A percentile compares a stretch with the other conserved stretches of the same genome.
Conservation (phyloP, 2,329 filamentous ascomycete genomes). For the Xylariaceae sp. region DNA sequence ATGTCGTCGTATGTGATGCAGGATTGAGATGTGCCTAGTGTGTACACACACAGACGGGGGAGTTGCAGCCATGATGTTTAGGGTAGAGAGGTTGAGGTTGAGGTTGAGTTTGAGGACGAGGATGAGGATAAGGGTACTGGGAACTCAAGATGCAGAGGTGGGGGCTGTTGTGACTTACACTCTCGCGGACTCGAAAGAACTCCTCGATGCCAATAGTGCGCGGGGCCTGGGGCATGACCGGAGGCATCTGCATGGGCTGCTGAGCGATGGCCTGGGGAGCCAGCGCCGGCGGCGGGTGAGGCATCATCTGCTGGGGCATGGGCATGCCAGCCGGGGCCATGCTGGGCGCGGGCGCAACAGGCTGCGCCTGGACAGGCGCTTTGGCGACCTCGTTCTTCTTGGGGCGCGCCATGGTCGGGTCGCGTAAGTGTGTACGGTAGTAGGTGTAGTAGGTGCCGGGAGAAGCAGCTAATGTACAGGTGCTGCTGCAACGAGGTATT, state of each 20-base stretch:
- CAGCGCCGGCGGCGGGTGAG: slow-evolving; percentile 2
- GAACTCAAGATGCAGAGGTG: no score
- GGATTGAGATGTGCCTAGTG: no score
- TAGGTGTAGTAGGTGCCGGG: not conserved
- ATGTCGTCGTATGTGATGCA: no score
- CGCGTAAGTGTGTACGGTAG: not conserved
- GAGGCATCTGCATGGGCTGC: slow-evolving; percentile 10
- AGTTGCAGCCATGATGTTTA: no score
- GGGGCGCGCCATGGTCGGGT: slow-evolving; percentile 31
- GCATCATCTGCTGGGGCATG: slow-evolving; percentile 14
- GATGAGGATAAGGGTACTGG: slow-evolving; percentile 2
- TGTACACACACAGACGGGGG: no score
- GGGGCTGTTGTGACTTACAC: no score
- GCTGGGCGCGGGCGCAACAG: slow-evolving; percentile 25
- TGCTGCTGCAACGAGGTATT: not conserved
- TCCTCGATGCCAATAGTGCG: slow-evolving; percentile 59
- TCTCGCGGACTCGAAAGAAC: slow-evolving; percentile 73
- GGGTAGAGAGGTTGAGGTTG: no score
- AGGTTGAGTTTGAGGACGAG: no score
- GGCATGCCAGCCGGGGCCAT: slow-evolving; percentile 30
- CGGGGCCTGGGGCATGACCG: slow-evolving; percentile 6
- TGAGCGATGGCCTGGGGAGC: slow-evolving; percentile 15
- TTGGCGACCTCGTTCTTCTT: slow-evolving; percentile 32
- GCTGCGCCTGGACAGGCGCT: slow-evolving; percentile 20
- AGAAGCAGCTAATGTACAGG: no score